These are phyloP conservation scores for Manihot esculenta DNA, from an alignment of 441 rosid genomes.

Conservation along the genomic window DNA sequence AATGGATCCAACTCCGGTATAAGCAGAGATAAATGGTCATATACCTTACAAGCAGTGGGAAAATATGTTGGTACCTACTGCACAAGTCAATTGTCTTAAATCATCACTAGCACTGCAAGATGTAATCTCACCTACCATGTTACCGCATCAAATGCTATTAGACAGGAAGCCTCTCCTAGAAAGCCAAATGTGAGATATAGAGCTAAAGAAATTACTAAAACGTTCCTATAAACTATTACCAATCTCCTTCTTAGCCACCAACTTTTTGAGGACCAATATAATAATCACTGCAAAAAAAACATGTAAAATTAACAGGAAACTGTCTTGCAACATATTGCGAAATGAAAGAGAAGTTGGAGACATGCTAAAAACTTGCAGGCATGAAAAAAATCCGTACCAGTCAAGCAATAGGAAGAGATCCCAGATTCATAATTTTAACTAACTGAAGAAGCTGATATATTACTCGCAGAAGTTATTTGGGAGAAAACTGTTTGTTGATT, in stretches of 20 bases:
- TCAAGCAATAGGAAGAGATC: constrained; percentile 4
- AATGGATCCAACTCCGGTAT: constrained; percentile 11
- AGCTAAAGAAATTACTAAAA: constrained; percentile 10
- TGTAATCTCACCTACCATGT: constrained; percentile 8
- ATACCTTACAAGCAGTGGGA: not conserved
- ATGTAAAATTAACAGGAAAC: not conserved
- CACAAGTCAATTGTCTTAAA: not conserved
- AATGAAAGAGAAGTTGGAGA: not conserved
- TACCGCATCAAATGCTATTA: not conserved
- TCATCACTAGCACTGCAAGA: constrained; percentile 1
- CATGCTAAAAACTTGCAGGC: not conserved
- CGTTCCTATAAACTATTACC: not conserved
- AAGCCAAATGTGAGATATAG: constrained; percentile 13
- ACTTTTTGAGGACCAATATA: constrained; percentile 6
- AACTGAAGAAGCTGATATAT: constrained; percentile 4
- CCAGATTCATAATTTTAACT: not conserved
- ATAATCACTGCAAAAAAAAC: not conserved
- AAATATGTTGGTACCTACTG: not conserved
- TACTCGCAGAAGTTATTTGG: not conserved
- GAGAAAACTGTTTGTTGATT: not conserved
- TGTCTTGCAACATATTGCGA: not conserved
- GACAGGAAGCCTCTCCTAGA: constrained; percentile 7
- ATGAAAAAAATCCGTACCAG: not conserved
- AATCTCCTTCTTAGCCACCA: not conserved
- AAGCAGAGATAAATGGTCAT: not conserved